These are phyloP conservation scores for Pelargonium fulgidum DNA, from an alignment of 441 rosid genomes.

Conservation along the genomic window DNA sequence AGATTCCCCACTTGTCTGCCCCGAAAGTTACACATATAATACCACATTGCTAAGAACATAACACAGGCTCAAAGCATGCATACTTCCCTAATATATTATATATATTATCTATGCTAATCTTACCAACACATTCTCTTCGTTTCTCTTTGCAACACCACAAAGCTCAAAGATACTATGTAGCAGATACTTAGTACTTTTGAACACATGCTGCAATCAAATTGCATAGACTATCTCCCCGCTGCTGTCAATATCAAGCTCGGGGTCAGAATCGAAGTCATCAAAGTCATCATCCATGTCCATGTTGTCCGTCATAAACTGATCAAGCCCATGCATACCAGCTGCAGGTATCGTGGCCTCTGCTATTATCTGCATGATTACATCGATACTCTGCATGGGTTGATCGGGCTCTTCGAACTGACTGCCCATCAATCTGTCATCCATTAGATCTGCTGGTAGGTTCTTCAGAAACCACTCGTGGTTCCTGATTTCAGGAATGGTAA, in stretches of 20 bases:
- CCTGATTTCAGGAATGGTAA: conserved; percentile 53
- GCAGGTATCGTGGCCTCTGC: conserved; percentile 62
- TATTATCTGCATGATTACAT: conserved; percentile 57
- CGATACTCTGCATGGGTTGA: conserved; percentile 57
- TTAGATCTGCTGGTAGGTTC: conserved; percentile 59
- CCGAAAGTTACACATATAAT: neutral
- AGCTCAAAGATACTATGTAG: too few species aligned
- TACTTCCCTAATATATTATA: neutral
- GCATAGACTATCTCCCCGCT: conserved; percentile 64
- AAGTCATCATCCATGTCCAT: conserved; percentile 53
- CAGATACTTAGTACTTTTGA: neutral
- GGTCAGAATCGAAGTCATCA: conserved; percentile 55
- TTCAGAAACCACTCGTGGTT: conserved; percentile 54
- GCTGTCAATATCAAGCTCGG: conserved; percentile 59
- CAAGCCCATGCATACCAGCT: conserved; percentile 30
- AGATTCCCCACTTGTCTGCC: too few species aligned
- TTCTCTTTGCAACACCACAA: too few species aligned
- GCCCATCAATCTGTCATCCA: conserved; percentile 39
- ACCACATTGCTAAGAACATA: neutral
- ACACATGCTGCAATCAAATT: conserved; percentile 17
- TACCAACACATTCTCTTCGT: too few species aligned
- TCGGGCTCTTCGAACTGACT: conserved; percentile 51
- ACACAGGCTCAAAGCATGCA: neutral
- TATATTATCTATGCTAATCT: neutral
- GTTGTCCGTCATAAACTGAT: conserved; percentile 34